Evolutionary conservation across 495 filamentous ascomycete species (phyloP).

Genomic region (Pyrenula aspistea): DNA sequence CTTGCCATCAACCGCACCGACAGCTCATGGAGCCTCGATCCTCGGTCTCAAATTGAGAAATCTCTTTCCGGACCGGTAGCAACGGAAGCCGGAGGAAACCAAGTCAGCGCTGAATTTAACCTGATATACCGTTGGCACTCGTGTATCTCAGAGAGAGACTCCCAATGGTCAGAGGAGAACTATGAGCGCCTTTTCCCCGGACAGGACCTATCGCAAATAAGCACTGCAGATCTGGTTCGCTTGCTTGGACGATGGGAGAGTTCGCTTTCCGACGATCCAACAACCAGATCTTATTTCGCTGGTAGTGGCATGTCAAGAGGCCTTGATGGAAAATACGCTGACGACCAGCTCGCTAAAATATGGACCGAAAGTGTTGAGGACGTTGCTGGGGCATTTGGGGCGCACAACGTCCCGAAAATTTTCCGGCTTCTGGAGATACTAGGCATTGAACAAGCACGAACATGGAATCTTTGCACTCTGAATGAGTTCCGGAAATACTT

Average conservation of each 20-base stretch:
- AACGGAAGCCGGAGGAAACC: slow-evolving; percentile 45
- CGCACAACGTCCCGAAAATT: slow-evolving; percentile 59
- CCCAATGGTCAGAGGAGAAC: slow-evolving; percentile 59
- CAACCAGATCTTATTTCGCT: slow-evolving; percentile 50
- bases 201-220: slow-evolving; percentile 33
- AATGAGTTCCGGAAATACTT: slow-evolving; percentile 86
- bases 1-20: slow-evolving; percentile 62
- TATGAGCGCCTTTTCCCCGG: slow-evolving; percentile 50
- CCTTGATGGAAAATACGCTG: slow-evolving; percentile 45
- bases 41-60: slow-evolving; percentile 43
- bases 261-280: slow-evolving; percentile 47
- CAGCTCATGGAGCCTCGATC: slow-evolving; percentile 65
- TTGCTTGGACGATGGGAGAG: slow-evolving; percentile 50
- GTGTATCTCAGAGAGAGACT: slow-evolving; percentile 59
- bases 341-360: slow-evolving; percentile 58
- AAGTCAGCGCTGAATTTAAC: slow-evolving; percentile 69
- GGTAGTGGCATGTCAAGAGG: slow-evolving; percentile 44
- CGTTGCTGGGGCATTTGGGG: slow-evolving; percentile 48
- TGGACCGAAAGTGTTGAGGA: slow-evolving; percentile 54
- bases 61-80: slow-evolving; percentile 23
- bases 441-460: slow-evolving; percentile 72
- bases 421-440: slow-evolving; percentile 71
- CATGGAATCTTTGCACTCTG: slow-evolving; percentile 71
- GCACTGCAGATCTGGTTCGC: slow-evolving; percentile 41
- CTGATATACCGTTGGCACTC: slow-evolving; percentile 73